Conservation (phyloP, 352 stramenopile species). For the Pythium dissotocum region DNA sequence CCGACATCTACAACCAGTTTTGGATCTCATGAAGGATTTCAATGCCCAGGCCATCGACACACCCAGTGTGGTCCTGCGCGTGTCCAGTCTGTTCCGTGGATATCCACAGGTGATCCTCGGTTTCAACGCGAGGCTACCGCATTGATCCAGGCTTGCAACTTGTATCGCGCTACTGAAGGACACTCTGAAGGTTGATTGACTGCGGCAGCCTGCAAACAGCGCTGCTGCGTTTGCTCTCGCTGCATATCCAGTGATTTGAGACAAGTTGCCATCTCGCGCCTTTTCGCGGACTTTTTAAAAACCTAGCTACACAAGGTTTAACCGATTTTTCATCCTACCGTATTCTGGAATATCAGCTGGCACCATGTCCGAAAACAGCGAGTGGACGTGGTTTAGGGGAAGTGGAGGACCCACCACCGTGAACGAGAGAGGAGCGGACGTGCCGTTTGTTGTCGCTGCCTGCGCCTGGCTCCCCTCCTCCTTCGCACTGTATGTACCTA, state of each 20-base stretch:
- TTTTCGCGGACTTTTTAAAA: neutral
- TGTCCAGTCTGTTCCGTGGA: conserved; percentile 97
- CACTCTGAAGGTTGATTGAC: too few species aligned
- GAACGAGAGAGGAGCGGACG: conserved; percentile 10
- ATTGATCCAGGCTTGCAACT: conserved; percentile 33
- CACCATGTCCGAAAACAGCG: neutral
- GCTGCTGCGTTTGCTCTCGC: neutral
- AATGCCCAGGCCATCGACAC: conserved; percentile 99
- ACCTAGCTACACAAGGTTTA: neutral
- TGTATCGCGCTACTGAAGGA: too few species aligned
- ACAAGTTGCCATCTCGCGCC: neutral
- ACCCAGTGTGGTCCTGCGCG: conserved; percentile 97
- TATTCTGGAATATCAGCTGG: conserved; percentile 25
- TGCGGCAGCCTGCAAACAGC: too few species aligned
- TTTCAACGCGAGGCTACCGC: conserved; percentile 96
- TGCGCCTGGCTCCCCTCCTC: neutral
- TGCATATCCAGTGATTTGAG: too few species aligned
- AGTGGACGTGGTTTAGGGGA: conserved; percentile 7
- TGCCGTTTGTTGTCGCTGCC: conserved; percentile 1
- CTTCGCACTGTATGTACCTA: neutral
- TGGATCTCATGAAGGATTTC: conserved; percentile 99
- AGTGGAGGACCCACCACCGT: neutral
- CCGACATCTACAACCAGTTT: conserved; percentile 99
- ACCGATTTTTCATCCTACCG: neutral
- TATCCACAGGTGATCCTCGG: conserved; percentile 98